Evolutionary conservation across 352 stramenopile genomes (phyloP).

Genomic region (Phytophthora lateralis): DNA sequence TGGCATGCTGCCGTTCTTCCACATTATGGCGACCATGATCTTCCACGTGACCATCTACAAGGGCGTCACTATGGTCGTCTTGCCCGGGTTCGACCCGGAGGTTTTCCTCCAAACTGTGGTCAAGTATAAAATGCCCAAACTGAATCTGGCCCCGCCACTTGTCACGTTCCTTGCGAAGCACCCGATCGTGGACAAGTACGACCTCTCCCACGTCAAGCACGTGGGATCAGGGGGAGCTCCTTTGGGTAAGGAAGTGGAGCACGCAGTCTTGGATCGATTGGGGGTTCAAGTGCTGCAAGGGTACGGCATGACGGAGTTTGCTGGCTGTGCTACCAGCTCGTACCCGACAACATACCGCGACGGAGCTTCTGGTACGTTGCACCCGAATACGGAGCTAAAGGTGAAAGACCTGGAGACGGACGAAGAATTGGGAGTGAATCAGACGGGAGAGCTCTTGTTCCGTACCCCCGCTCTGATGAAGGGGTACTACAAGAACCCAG

Average conservation of each 20-base stretch:
- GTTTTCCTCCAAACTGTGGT: constrained; percentile 82
- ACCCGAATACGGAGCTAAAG: constrained; percentile 57
- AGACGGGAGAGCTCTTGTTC: constrained; percentile 83
- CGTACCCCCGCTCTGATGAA: constrained; percentile 93
- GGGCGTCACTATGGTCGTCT: constrained; percentile 83
- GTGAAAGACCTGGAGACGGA: constrained; percentile 53
- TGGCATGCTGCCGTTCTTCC: constrained; percentile 92
- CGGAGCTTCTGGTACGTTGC: constrained; percentile 49
- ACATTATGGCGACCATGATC: constrained; percentile 93
- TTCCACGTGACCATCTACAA: constrained; percentile 85
- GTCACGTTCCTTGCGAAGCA: constrained; percentile 82
- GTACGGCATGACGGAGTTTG: constrained; percentile 72
- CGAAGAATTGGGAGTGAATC: constrained; percentile 41
- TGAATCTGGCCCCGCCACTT: constrained; percentile 83
- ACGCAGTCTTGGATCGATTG: constrained; percentile 65
- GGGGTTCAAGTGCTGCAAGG: constrained; percentile 47
- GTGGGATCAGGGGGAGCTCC: constrained; percentile 86
- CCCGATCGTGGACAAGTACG: constrained; percentile 87
- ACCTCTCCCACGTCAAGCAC: constrained; percentile 80
- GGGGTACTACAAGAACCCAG: constrained; percentile 90
- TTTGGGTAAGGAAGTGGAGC: constrained; percentile 79
- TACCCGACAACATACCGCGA: constrained; percentile 28
- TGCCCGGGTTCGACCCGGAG: constrained; percentile 91
- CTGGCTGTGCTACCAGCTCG: constrained; percentile 55
- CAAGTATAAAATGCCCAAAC: constrained; percentile 50